A percentile compares a stretch with the other conserved stretches of the same genome.
Evolutionary conservation across 352 stramenopile genomes (phyloP).

Genomic region (Phytophthora sp.): DNA sequence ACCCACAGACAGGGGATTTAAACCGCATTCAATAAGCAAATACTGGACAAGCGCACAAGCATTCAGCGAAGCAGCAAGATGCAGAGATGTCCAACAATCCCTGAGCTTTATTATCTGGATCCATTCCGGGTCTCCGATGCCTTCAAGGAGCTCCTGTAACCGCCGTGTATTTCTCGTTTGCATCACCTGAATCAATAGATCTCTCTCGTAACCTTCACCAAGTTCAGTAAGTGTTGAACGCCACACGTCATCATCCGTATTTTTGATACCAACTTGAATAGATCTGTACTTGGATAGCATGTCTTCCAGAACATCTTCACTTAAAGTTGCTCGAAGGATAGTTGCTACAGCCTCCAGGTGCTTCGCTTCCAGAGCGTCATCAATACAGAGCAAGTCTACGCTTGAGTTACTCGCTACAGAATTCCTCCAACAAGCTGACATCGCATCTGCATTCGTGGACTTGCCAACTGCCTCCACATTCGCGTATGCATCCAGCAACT

Average conservation of each 20-base stretch:
- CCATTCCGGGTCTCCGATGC: background rate
- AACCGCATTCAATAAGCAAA: slow-evolving; percentile 16
- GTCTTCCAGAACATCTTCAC: slow-evolving; percentile 5
- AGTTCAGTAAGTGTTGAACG: background rate
- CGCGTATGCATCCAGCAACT: slow-evolving; percentile 7
- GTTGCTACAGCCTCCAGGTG: slow-evolving; percentile 1
- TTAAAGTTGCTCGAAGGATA: slow-evolving; percentile 14
- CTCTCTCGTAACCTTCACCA: background rate
- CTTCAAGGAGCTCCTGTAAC: slow-evolving; percentile 12
- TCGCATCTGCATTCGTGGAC: slow-evolving; percentile 12
- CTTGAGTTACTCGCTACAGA: background rate
- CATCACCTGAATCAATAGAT: background rate
- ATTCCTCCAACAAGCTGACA: slow-evolving; percentile 3
- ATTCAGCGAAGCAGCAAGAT: slow-evolving; percentile 5
- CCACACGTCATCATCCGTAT: background rate
- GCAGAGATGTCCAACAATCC: slow-evolving; percentile 18
- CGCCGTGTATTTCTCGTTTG: background rate
- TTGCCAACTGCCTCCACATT: background rate
- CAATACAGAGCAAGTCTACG: slow-evolving; percentile 3
- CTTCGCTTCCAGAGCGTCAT: slow-evolving; percentile 15
- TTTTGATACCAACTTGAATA: slow-evolving; percentile 3
- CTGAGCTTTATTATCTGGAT: slow-evolving; percentile 6
- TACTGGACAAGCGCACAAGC: slow-evolving; percentile 10
- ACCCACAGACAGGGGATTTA: slow-evolving; percentile 11
- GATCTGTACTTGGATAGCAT: slow-evolving; percentile 1